Conservation (phyloP, 2,329 filamentous ascomycete genomes). For the Penicillium sp. region DNA sequence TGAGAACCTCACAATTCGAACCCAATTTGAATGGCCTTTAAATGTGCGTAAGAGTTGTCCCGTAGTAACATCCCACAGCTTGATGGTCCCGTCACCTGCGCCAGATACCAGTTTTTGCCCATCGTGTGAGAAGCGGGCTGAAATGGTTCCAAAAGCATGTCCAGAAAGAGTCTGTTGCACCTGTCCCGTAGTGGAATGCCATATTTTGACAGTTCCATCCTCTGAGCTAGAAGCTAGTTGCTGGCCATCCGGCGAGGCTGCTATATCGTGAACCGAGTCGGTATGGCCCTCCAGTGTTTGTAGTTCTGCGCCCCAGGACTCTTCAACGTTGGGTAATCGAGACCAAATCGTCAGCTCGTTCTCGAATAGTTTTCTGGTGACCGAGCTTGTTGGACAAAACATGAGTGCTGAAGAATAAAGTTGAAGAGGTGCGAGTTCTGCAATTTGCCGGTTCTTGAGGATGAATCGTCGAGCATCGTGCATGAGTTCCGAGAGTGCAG, state of each 20-base stretch:
- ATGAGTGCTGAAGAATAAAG: conserved; percentile 14
- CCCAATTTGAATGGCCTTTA: too few species aligned
- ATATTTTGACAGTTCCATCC: not conserved
- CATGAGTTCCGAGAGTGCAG: not conserved
- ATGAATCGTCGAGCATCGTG: conserved; percentile 15
- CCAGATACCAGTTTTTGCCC: too few species aligned
- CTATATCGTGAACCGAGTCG: too few species aligned
- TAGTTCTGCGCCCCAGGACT: not conserved
- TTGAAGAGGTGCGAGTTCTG: conserved; percentile 12
- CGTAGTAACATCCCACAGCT: too few species aligned
- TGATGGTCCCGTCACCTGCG: too few species aligned
- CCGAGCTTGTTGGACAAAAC: conserved; percentile 6
- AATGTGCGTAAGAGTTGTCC: too few species aligned
- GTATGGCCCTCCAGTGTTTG: not conserved
- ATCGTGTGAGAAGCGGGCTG: too few species aligned
- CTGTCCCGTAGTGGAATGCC: not conserved
- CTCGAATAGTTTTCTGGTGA: not conserved
- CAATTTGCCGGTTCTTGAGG: conserved; percentile 10
- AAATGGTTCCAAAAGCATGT: too few species aligned
- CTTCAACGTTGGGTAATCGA: not conserved
- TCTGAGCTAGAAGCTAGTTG: not conserved
- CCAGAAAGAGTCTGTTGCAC: not conserved
- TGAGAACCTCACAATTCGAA: too few species aligned
- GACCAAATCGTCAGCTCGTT: not conserved
- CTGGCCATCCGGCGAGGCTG: too few species aligned